Conservation (phyloP, 1,284 basidiomycete species). For the Golubevia pallescens region DNA sequence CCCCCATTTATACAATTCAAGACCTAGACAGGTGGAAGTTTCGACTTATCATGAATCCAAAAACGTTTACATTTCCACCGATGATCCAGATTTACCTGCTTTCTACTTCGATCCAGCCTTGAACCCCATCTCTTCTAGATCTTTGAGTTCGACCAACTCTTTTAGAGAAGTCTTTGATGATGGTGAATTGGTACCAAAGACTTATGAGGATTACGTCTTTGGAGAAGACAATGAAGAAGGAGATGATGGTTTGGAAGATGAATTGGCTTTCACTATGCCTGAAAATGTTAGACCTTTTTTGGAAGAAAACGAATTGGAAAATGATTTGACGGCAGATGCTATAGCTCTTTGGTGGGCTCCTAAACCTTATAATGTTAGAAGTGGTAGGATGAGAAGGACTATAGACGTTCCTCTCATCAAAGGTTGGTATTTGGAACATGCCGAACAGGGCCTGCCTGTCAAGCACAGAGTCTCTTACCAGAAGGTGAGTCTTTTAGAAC, state of each 20-base stretch:
- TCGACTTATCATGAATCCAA: conserved; percentile 59
- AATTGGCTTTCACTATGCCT: conserved; percentile 49
- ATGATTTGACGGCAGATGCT: conserved; percentile 55
- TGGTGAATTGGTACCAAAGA: conserved; percentile 41
- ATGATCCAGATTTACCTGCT: conserved; percentile 60
- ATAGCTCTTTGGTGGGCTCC: conserved; percentile 65
- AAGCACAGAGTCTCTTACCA: conserved; percentile 63
- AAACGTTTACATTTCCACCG: conserved; percentile 61
- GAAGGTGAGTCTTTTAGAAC: conserved; percentile 21
- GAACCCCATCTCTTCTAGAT: conserved; percentile 58
- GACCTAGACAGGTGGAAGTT: conserved; percentile 57
- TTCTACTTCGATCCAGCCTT: conserved; percentile 64
- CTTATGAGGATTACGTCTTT: conserved; percentile 59
- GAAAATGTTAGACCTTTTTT: conserved; percentile 57
- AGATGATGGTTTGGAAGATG: conserved; percentile 53
- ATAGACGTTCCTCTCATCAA: conserved; percentile 61
- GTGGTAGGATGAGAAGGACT: conserved; percentile 49
- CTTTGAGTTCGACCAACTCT: conserved; percentile 34
- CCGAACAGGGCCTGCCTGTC: conserved; percentile 56
- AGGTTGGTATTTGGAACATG: conserved; percentile 60
- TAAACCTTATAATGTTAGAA: conserved; percentile 54
- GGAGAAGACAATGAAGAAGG: conserved; percentile 22
- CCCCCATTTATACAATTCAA: conserved; percentile 64
- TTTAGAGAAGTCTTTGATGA: conserved; percentile 53
- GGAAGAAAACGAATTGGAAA: conserved; percentile 45